Conservation (phyloP, 331 rosid genomes). For the Quercus tomentella region DNA sequence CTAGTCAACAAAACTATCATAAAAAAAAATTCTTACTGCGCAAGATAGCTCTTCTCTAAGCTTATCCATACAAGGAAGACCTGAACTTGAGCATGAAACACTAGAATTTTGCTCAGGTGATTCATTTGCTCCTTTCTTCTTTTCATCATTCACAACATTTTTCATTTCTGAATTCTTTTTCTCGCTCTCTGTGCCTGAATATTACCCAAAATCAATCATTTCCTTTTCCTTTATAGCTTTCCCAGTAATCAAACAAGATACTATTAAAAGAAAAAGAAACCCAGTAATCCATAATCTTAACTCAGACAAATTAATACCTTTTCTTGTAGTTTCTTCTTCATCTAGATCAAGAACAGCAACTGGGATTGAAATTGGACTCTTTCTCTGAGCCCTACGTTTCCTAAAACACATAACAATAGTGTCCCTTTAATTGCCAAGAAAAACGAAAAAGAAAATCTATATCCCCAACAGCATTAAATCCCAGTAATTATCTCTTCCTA, state of each 20-base stretch:
- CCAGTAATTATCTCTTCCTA: not conserved
- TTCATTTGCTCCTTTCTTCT: constrained; percentile 32
- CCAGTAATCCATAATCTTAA: not conserved
- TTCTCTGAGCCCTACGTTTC: constrained; percentile 59
- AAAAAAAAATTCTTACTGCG: constrained; percentile 52
- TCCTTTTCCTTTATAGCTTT: not conserved
- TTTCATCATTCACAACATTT: constrained; percentile 20
- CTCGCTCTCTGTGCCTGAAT: constrained; percentile 33
- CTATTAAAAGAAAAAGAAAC: not conserved
- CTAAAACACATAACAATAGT: constrained; percentile 27
- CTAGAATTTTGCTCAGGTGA: constrained; percentile 24
- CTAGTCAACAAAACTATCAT: not conserved
- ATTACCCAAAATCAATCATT: not conserved
- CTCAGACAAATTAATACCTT: constrained; percentile 28
- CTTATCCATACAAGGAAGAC: constrained; percentile 74
- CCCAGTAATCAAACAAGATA: not conserved
- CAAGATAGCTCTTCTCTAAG: constrained; percentile 95
- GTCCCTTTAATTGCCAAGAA: not conserved
- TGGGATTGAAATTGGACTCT: constrained; percentile 49
- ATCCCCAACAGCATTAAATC: not conserved
- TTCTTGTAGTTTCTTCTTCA: constrained; percentile 39
- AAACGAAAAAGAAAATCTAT: not conserved
- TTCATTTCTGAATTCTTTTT: constrained; percentile 36
- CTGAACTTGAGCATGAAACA: constrained; percentile 33
- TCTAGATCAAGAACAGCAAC: constrained; percentile 66